Evolutionary conservation across 1,284 basidiomycete genomes (phyloP), one percentile per base, ranked within the genome.

Genomic region (Coniferiporia weirii): DNA sequence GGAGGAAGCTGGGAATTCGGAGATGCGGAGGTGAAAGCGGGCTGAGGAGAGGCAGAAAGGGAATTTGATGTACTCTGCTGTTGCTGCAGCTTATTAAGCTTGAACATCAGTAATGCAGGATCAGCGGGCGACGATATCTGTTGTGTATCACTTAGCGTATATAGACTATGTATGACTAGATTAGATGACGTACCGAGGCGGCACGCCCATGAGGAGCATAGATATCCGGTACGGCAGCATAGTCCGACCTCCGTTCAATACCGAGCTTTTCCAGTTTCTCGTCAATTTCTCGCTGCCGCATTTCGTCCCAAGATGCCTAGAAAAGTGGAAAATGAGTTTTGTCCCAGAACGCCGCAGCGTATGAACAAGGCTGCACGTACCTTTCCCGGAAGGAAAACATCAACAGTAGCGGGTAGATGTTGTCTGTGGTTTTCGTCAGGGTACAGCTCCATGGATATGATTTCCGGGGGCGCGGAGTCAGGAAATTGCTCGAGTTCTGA

Each of bases 101-200:
- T 91, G 74, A 87, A 91, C 65, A 83, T 78, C 27, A 92, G 75
- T 27, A 92, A 72, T 17, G 85, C 85, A 45, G 90, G 89, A 68
- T 91, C 89, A 6, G 89, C 89, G 22, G 90, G 89, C 19, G 89
- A 91, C 1, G 89, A 92, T 71, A 92, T 89, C 89, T 92, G 66
- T n/a, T 46, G 9, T 9, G 44, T 13, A 20, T 52, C 51, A 50
- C 47, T 17, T 38, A 36, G n/a, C 20, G 19, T n/a, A 22, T 40
- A 12, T 32, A 17, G 20, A 35, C 19, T 50, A 12, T 54, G 54
- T 20, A 46, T 17, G 38, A 7, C 8, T 13, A 54, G 15, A 54
- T 47, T 13, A n/a, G 59, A 57, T 59, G 63, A 80, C 84, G 67
- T 70, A 91, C 89, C 65, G 89, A 91, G 59, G 87, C 85, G 62